A percentile compares a stretch with the other conserved stretches of the same genome.
phyloP scores from a whole-genome alignment of 805 yeast species.

The Naumovozyma dairenensis region DNA sequence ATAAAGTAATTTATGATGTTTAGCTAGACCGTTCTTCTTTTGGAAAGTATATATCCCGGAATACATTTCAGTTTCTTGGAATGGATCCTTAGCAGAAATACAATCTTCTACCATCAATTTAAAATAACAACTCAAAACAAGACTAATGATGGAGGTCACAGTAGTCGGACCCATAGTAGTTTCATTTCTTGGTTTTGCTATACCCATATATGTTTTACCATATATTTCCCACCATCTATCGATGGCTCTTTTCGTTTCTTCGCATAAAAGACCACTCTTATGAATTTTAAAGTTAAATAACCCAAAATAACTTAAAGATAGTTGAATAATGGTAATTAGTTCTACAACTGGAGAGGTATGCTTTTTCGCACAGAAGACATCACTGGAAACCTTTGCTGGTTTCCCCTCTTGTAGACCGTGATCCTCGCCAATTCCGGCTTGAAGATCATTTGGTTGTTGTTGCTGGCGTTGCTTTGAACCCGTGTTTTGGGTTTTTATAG shows the following conservation, averaged over 20 bases:
- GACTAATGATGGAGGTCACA: constrained; percentile 72
- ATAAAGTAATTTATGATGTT: constrained; percentile 35
- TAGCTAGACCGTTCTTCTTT: constrained; percentile 44
- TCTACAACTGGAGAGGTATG: constrained; percentile 56
- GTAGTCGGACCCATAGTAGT: constrained; percentile 56
- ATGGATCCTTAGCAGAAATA: constrained; percentile 71
- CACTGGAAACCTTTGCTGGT: neutral
- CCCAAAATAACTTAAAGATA: constrained; percentile 67
- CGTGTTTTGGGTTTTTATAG: constrained; percentile 16
- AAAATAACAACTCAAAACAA: constrained; percentile 55
- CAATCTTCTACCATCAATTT: constrained; percentile 52
- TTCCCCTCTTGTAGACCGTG: neutral
- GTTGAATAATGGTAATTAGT: constrained; percentile 64
- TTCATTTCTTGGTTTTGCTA: constrained; percentile 31
- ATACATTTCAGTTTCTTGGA: constrained; percentile 62
- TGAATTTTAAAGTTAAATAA: constrained; percentile 49
- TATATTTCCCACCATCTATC: constrained; percentile 72
- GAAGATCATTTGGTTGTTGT: neutral
- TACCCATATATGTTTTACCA: constrained; percentile 35
- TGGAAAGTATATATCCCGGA: constrained; percentile 68
- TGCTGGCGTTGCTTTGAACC: neutral
- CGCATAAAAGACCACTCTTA: constrained; percentile 81
- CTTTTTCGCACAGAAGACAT: neutral
- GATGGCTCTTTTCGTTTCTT: constrained; percentile 63
- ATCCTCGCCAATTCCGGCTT: neutral